Evolutionary conservation across 2,329 filamentous ascomycete genomes (phyloP).

Genomic region (Geosmithia morbida): DNA sequence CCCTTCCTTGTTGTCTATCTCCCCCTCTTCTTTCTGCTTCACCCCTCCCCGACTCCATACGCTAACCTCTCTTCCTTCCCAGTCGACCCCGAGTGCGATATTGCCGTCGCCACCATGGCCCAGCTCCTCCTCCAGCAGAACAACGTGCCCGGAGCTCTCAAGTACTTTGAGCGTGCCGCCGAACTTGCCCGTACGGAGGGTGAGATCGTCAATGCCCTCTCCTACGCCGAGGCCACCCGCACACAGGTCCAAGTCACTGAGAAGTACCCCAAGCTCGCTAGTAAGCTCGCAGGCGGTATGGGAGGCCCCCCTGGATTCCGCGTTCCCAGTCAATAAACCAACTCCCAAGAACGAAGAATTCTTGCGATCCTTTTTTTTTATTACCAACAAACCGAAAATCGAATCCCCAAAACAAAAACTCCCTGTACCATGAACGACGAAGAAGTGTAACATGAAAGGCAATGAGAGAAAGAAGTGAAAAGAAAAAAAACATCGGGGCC

Average conservation of each 20-base stretch:
- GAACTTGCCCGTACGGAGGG: constrained; percentile 89
- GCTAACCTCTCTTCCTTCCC: constrained; percentile 18
- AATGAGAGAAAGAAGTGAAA: too few relatives aligned
- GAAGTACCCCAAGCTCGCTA: constrained; percentile 69
- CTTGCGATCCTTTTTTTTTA: too few relatives aligned
- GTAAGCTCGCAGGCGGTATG: constrained; percentile 37
- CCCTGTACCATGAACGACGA: background rate
- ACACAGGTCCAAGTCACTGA: constrained; percentile 89
- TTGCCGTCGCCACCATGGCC: constrained; percentile 96
- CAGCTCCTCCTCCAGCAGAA: constrained; percentile 95
- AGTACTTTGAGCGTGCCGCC: constrained; percentile 93
- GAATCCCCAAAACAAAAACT: too few relatives aligned
- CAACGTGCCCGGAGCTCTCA: constrained; percentile 87
- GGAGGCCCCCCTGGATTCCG: constrained; percentile 18
- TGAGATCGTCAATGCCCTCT: constrained; percentile 91
- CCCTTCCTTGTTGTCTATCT: constrained; percentile 2
- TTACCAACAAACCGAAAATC: too few relatives aligned
- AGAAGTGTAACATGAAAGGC: background rate
- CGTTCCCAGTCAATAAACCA: constrained; percentile 18
- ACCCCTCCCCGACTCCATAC: background rate
- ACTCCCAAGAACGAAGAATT: too few relatives aligned
- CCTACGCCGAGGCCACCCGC: constrained; percentile 90
- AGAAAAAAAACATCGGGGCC: too few relatives aligned
- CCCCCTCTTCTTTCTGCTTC: background rate
- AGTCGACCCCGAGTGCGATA: constrained; percentile 98